phyloP scores from a whole-genome alignment of 441 rosid species.

The Erodium chrysanthum region DNA sequence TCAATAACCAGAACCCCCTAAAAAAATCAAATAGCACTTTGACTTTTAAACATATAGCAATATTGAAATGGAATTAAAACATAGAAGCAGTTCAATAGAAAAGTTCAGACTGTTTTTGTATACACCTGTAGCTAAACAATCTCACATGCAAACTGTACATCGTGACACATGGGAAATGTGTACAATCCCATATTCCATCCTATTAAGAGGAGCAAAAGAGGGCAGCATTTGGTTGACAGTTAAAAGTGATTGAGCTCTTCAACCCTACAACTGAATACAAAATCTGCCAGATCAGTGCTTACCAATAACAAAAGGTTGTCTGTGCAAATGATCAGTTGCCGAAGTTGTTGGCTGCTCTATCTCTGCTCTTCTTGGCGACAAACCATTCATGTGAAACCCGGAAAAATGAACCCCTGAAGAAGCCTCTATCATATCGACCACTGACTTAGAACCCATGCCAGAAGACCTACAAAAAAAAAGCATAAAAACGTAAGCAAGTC shows the following conservation, averaged over 20 bases:
- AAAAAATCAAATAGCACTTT: not conserved
- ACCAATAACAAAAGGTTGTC: slow-evolving; percentile 93
- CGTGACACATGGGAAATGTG: not conserved
- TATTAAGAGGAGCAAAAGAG: not conserved
- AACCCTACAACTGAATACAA: not conserved
- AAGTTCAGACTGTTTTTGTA: not conserved
- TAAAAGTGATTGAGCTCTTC: slow-evolving; percentile 3
- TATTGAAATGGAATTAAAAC: not conserved
- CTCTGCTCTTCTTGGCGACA: slow-evolving; percentile 30
- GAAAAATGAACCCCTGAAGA: slow-evolving; percentile 81
- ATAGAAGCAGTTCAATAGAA: not conserved
- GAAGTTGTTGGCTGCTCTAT: slow-evolving; percentile 40
- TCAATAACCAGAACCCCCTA: not conserved
- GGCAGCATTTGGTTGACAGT: not conserved
- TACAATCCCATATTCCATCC: not conserved
- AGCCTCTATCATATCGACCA: slow-evolving; percentile 66
- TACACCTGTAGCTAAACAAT: too few relatives aligned
- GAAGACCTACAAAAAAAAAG: slow-evolving; percentile 21
- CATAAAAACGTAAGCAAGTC: not conserved
- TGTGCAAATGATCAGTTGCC: slow-evolving; percentile 39
- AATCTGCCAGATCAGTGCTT: slow-evolving; percentile 15
- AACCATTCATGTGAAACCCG: slow-evolving; percentile 68
- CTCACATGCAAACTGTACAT: too few relatives aligned
- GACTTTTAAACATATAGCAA: not conserved
- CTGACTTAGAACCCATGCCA: slow-evolving; percentile 54